Evolutionary conservation across 805 yeast genomes (phyloP).

Genomic region (Wickerhamomyces bisporus): DNA sequence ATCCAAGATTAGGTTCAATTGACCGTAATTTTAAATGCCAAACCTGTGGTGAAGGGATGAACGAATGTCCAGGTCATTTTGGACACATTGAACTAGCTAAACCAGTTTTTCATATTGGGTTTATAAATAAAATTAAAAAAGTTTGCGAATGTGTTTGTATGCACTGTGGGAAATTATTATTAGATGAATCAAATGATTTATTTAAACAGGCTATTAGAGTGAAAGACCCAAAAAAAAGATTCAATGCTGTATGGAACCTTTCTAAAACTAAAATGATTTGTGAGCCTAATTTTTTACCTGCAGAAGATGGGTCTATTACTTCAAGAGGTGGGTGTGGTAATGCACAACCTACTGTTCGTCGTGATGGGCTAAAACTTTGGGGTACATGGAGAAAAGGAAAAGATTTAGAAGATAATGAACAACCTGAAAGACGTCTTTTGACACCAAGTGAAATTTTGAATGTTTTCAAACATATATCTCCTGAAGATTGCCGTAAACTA

Average conservation of each 20-base stretch:
- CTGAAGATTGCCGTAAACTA: constrained; percentile 72
- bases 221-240: constrained; percentile 91
- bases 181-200: constrained; percentile 66
- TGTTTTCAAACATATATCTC: constrained; percentile 85
- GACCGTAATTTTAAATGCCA: constrained; percentile 97
- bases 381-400: constrained; percentile 98
- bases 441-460: constrained; percentile 86
- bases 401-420: constrained; percentile 70
- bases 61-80: constrained; percentile 98
- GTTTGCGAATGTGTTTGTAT: constrained; percentile 95
- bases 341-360: constrained; percentile 90
- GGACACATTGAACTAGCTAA: constrained; percentile 98
- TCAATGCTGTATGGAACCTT: constrained; percentile 92
- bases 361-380: constrained; percentile 92
- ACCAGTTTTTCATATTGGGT: constrained; percentile 97
- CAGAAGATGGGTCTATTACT: constrained; percentile 48
- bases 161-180: constrained; percentile 93
- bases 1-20: constrained; percentile 94
- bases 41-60: constrained; percentile 99
- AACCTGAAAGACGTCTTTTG: constrained; percentile 86
- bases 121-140: constrained; percentile 88
- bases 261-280: constrained; percentile 93
- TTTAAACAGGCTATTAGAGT: constrained; percentile 87
- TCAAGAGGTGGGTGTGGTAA: constrained; percentile 98
- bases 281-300: constrained; percentile 76